Percentiles rank a stretch among this genome's conserved stretches.
phyloP scores from a whole-genome alignment of 2,329 filamentous ascomycete species.

The Aureobasidium sp. region DNA sequence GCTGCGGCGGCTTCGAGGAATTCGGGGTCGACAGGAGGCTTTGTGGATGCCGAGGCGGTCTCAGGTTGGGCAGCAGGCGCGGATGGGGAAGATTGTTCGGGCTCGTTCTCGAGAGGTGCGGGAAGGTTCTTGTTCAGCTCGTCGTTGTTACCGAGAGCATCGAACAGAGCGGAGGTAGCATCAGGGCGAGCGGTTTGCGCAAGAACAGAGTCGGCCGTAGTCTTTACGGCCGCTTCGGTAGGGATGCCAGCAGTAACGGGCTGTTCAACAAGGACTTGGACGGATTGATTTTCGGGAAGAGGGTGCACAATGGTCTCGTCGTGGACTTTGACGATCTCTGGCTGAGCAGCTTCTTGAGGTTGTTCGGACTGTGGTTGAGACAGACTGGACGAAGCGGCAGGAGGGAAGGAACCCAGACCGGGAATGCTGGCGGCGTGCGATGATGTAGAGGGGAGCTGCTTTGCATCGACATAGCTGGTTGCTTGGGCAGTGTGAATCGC shows the following conservation, averaged over 20 bases:
- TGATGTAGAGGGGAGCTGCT: not conserved
- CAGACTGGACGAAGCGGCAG: not conserved
- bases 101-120: not conserved
- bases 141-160: constrained; percentile 10
- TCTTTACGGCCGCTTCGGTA: not conserved
- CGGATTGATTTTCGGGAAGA: not conserved
- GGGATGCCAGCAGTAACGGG: not conserved
- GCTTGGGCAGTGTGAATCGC: not conserved
- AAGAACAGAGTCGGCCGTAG: not conserved
- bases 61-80: not conserved
- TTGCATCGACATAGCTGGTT: not conserved
- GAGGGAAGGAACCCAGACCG: constrained; percentile 5
- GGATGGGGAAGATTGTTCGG: not conserved
- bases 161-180: constrained; percentile 6
- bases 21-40: constrained; percentile 32
- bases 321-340: not conserved
- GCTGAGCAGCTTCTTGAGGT: not conserved
- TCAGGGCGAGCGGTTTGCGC: not conserved
- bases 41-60: constrained; percentile 11
- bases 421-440: constrained; percentile 8
- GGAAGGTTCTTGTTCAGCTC: not conserved
- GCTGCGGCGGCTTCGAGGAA: constrained; percentile 39
- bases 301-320: not conserved
- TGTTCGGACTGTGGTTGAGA: not conserved
- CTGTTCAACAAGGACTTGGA: not conserved